Conservation (phyloP, 257 asterid species). For the Gentiana dahurica region DNA sequence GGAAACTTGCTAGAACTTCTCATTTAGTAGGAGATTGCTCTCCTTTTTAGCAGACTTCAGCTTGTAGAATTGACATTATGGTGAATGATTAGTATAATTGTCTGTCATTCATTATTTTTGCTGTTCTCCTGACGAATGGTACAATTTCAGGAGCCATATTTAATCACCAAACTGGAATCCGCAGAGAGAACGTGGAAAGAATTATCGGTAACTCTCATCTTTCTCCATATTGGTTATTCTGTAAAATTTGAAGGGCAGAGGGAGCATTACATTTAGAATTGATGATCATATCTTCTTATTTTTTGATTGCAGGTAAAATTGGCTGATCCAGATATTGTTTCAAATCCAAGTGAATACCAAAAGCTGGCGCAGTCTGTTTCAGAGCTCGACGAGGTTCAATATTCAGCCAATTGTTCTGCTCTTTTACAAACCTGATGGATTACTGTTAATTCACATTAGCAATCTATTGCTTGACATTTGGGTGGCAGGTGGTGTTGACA, state of each 20-base stretch:
- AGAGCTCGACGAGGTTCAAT: slow-evolving; percentile 87
- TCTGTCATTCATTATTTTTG: too few species aligned
- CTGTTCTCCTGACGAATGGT: slow-evolving; percentile 8
- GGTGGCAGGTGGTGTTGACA: slow-evolving; percentile 64
- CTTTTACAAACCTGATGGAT: not conserved
- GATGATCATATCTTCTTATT: not conserved
- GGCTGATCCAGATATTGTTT: slow-evolving; percentile 89
- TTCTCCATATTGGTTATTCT: not conserved
- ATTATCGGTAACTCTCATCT: slow-evolving; percentile 54
- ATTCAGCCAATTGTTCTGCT: slow-evolving; percentile 8
- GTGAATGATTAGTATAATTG: too few species aligned
- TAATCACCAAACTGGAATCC: slow-evolving; percentile 81
- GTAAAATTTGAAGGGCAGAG: not conserved
- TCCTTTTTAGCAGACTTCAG: too few species aligned
- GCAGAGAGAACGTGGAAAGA: slow-evolving; percentile 96
- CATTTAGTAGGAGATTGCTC: too few species aligned
- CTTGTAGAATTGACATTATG: too few species aligned
- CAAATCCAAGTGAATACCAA: slow-evolving; percentile 91
- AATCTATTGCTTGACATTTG: slow-evolving; percentile 9
- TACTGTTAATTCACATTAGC: not conserved
- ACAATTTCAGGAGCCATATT: slow-evolving; percentile 70
- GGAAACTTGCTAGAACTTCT: too few species aligned
- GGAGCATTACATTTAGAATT: not conserved
- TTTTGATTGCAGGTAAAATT: slow-evolving; percentile 45
- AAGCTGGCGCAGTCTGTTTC: slow-evolving; percentile 84